Conservation (phyloP, 2,329 filamentous ascomycete species). For the Diaporthe vexans region DNA sequence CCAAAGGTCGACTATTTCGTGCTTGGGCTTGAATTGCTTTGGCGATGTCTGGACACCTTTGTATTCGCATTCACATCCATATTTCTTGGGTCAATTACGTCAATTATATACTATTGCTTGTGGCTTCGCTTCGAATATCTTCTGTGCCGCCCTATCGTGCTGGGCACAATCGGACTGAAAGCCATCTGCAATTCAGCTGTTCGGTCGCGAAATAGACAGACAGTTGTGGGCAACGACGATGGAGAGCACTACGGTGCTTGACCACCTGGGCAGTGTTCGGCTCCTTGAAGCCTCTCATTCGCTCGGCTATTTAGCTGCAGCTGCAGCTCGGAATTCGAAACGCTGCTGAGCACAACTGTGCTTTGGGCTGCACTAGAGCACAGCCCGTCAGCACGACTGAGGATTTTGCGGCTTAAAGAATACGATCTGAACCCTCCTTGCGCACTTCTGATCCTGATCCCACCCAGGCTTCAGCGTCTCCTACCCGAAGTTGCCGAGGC, state of each 20-base stretch:
- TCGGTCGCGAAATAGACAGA: background rate
- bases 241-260: conserved; percentile 8
- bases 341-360: conserved; percentile 16
- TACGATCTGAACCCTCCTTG: background rate
- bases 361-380: background rate
- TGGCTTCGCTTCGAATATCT: background rate
- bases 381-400: background rate
- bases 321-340: background rate
- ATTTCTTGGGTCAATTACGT: too few relatives aligned
- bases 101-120: too few relatives aligned
- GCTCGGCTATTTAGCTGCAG: background rate
- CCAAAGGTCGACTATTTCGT: too few relatives aligned
- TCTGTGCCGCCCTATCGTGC: too few relatives aligned
- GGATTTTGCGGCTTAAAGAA: background rate
- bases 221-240: background rate
- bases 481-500: too few relatives aligned
- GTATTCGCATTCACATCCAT: too few relatives aligned
- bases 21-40: too few relatives aligned
- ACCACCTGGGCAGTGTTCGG: background rate
- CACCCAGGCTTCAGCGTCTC: too few relatives aligned
- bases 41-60: too few relatives aligned
- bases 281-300: background rate
- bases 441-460: too few relatives aligned
- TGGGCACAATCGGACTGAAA: background rate
- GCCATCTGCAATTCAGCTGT: background rate